phyloP scores from a whole-genome alignment of 371 early-diverging fungal species.

The Mucor indicus region DNA sequence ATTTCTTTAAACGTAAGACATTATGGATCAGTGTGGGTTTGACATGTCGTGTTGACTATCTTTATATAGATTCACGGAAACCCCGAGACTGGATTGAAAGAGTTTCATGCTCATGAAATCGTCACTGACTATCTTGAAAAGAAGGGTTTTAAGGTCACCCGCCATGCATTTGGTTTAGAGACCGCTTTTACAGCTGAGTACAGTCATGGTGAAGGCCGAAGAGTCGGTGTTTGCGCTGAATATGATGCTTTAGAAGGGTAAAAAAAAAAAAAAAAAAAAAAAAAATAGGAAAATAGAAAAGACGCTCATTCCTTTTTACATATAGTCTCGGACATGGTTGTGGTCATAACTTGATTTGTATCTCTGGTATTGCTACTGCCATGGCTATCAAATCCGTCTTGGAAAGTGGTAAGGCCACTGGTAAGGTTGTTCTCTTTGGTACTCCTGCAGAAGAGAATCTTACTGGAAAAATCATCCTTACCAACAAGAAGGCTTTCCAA shows the following conservation, averaged over 20 bases:
- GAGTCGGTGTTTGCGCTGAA: conserved; percentile 58
- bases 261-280: not conserved
- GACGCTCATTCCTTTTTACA: not conserved
- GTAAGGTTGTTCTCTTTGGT: conserved; percentile 69
- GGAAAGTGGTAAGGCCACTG: conserved; percentile 50
- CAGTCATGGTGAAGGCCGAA: conserved; percentile 35
- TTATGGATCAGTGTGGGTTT: not conserved
- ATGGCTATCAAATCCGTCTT: conserved; percentile 58
- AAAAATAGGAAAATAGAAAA: not conserved
- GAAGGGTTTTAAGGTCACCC: conserved; percentile 55
- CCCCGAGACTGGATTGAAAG: conserved; percentile 60
- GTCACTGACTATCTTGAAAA: conserved; percentile 55
- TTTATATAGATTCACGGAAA: conserved; percentile 51
- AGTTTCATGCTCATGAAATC: conserved; percentile 51
- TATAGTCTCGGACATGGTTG: conserved; percentile 60
- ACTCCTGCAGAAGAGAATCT: conserved; percentile 72
- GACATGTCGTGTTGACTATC: not conserved
- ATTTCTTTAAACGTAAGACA: conserved; percentile 54
- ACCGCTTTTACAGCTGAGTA: conserved; percentile 67
- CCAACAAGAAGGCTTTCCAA: conserved; percentile 65
- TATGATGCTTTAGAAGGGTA: conserved; percentile 67
- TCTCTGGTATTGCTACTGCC: conserved; percentile 69
- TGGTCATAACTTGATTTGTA: conserved; percentile 69
- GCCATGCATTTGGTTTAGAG: conserved; percentile 51
- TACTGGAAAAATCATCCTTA: conserved; percentile 73